phyloP scores from a whole-genome alignment of 164 flowering plant species.

The Annona squamosa region DNA sequence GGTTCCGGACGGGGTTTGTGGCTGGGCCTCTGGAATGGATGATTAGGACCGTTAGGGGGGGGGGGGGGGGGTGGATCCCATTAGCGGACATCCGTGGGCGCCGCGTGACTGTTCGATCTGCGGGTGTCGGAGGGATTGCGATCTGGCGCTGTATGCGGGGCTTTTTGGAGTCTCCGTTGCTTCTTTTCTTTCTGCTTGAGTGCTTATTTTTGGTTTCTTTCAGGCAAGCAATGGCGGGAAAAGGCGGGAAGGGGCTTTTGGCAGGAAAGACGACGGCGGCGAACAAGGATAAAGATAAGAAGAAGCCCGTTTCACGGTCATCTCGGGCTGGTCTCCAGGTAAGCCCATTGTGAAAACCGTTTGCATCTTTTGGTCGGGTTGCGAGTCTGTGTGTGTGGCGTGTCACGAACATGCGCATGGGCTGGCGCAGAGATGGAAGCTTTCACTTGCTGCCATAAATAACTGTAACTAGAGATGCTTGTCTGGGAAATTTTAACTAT shows the following conservation, averaged over 20 bases:
- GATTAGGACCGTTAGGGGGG: too few relatives aligned
- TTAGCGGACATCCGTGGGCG: background rate
- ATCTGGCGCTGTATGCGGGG: background rate
- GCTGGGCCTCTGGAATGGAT: too few relatives aligned
- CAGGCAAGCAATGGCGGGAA: constrained; percentile 64
- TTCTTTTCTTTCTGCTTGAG: background rate
- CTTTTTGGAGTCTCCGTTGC: background rate
- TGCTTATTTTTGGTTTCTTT: background rate
- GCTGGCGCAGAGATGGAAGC: too few relatives aligned
- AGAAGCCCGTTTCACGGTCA: constrained; percentile 73
- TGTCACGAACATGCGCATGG: too few relatives aligned
- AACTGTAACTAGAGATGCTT: too few relatives aligned
- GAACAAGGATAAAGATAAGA: constrained; percentile 78
- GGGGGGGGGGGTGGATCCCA: background rate
- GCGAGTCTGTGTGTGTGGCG: background rate
- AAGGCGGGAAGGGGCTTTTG: constrained; percentile 89
- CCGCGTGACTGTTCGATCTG: background rate
- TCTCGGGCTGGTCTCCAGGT: constrained; percentile 96
- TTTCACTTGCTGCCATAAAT: too few relatives aligned
- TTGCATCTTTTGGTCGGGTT: background rate
- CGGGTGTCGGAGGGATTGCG: background rate
- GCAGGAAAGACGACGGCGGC: constrained; percentile 84
- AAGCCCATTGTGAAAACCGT: background rate
- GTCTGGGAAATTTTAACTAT: too few relatives aligned
- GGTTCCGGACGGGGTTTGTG: too few relatives aligned